phyloP scores from a whole-genome alignment of 1,139 yeast genomes.

The Wickerhamomyces sp. region DNA sequence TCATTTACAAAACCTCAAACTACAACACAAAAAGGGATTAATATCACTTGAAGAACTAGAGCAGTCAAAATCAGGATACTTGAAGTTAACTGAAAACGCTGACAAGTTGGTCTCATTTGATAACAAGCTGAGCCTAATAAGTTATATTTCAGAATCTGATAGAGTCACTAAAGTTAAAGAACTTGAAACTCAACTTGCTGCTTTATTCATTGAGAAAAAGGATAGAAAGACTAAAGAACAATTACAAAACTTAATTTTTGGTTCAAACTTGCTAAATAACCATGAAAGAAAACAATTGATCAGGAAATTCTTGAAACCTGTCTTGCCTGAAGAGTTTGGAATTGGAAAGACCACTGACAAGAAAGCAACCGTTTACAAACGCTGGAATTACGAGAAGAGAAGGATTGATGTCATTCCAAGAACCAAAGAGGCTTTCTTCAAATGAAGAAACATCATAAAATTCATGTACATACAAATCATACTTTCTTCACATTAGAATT shows the following conservation, averaged over 20 bases:
- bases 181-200: slow-evolving; percentile 26
- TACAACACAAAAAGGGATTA: slow-evolving; percentile 39
- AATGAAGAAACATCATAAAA: slow-evolving; percentile 3
- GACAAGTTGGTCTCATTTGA: slow-evolving; percentile 34
- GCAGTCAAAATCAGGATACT: slow-evolving; percentile 25
- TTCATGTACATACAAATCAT: slow-evolving; percentile 2
- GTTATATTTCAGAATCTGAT: slow-evolving; percentile 33
- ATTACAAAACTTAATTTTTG: slow-evolving; percentile 29
- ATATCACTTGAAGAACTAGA: slow-evolving; percentile 31
- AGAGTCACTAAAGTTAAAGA: slow-evolving; percentile 27
- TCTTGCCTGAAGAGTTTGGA: slow-evolving; percentile 30
- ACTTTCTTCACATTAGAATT: slow-evolving; percentile 18
- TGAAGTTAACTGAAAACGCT: slow-evolving; percentile 24
- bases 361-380: slow-evolving; percentile 31
- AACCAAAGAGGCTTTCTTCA: slow-evolving; percentile 26
- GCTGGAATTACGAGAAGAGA: slow-evolving; percentile 45
- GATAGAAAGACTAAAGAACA: slow-evolving; percentile 30
- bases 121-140: slow-evolving; percentile 31
- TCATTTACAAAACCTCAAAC: slow-evolving; percentile 42
- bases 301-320: slow-evolving; percentile 38
- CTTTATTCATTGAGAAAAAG: slow-evolving; percentile 16
- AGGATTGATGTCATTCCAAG: slow-evolving; percentile 38
- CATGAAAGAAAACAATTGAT: slow-evolving; percentile 36
- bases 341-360: slow-evolving; percentile 31
- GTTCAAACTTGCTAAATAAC: slow-evolving; percentile 33